Evolutionary conservation across 176 grass and related monocot species (phyloP).

Genomic region (Chrysopogon serrulatus): DNA sequence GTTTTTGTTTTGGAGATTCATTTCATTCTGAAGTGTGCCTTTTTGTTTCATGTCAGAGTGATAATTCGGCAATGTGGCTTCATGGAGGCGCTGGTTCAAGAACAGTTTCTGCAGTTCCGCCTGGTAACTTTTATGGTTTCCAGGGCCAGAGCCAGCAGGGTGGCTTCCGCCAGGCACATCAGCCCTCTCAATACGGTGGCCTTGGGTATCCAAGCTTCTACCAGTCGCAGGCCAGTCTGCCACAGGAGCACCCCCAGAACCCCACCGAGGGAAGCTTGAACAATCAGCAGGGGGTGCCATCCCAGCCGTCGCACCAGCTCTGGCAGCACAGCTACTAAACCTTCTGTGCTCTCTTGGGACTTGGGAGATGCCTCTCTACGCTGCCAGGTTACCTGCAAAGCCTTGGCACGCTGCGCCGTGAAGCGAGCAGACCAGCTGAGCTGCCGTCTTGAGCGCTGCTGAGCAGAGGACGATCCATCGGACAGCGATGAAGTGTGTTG

Average conservation of each 20-base stretch:
- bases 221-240: slow-evolving; percentile 56
- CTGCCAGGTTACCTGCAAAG: not conserved
- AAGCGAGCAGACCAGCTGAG: slow-evolving; percentile 37
- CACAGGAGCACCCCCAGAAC: slow-evolving; percentile 65
- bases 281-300: slow-evolving; percentile 33
- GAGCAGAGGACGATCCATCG: slow-evolving; percentile 17
- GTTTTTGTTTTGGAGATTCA: not conserved
- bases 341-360: slow-evolving; percentile 1
- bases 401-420: slow-evolving; percentile 17
- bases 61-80: slow-evolving; percentile 83
- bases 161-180: slow-evolving; percentile 67
- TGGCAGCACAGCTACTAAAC: slow-evolving; percentile 90
- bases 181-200: slow-evolving; percentile 62
- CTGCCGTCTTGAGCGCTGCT: slow-evolving; percentile 31
- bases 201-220: slow-evolving; percentile 70
- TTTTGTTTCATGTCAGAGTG: slow-evolving; percentile 8
- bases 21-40: not conserved
- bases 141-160: slow-evolving; percentile 63
- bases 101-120: slow-evolving; percentile 59
- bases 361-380: slow-evolving; percentile 20
- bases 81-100: slow-evolving; percentile 74
- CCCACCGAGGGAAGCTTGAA: slow-evolving; percentile 54
- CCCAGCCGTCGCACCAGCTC: slow-evolving; percentile 64
- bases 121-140: slow-evolving; percentile 73
- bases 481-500: slow-evolving; percentile 15